A percentile compares a stretch with the other conserved stretches of the same genome.
Evolutionary conservation across 108 stramenopile species (phyloP).

Genomic region (Bacterosira constricta): DNA sequence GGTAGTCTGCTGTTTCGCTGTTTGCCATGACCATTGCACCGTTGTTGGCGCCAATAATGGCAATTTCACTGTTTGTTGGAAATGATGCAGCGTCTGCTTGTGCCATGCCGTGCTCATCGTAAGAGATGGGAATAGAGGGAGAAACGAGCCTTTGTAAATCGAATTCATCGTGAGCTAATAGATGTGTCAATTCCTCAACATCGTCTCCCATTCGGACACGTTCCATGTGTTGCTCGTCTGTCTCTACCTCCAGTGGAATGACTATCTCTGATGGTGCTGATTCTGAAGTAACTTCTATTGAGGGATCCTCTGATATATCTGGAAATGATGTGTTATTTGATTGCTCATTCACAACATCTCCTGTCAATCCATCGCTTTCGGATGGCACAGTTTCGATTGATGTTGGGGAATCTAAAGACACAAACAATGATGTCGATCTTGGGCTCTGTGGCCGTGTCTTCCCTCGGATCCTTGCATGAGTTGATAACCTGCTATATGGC

Average conservation of each 20-base stretch:
- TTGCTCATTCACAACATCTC: not conserved
- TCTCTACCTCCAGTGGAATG: not conserved
- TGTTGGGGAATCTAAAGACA: not conserved
- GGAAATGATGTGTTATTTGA: not conserved
- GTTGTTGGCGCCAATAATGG: too few species aligned
- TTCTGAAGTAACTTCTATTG: not conserved
- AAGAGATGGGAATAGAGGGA: constrained; percentile 32
- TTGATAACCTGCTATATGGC: not conserved
- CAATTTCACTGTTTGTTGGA: too few species aligned
- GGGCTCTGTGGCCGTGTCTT: too few species aligned
- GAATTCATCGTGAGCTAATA: constrained; percentile 2
- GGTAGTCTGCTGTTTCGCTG: constrained; percentile 25
- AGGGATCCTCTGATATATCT: too few species aligned
- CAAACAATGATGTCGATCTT: not conserved
- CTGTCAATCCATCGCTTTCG: not conserved
- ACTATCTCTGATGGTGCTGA: not conserved
- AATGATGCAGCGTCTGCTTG: constrained; percentile 14
- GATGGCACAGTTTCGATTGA: not conserved
- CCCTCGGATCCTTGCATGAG: not conserved
- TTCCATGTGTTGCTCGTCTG: constrained; percentile 3
- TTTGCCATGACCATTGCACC: not conserved
- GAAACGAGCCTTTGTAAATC: constrained; percentile 11
- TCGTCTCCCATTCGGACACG: constrained; percentile 1
- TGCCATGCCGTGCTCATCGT: constrained; percentile 32
- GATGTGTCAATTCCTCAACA: not conserved